These are phyloP conservation scores for Marasmius tenuissimus DNA, from an alignment of 1,284 basidiomycete species.

Conservation along the genomic window DNA sequence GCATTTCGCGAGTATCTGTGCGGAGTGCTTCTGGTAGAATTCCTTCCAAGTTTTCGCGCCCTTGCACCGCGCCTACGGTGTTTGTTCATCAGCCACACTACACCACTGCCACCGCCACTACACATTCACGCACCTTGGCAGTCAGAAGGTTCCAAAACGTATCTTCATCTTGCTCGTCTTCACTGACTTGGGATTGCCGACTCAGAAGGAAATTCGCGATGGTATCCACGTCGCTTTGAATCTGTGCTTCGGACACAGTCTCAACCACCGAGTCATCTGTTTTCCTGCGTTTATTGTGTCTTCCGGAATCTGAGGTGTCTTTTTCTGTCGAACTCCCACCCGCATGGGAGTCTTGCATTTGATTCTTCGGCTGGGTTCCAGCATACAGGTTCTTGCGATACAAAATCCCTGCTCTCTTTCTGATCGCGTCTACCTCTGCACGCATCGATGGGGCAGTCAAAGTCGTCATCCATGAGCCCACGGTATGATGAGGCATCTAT, in stretches of 20 bases:
- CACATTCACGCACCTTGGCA: slow-evolving; percentile 31
- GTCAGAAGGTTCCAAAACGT: slow-evolving; percentile 45
- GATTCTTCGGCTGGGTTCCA: background rate
- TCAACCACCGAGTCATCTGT: background rate
- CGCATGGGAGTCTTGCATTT: background rate
- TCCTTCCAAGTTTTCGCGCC: slow-evolving; percentile 52
- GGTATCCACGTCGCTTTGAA: slow-evolving; percentile 41
- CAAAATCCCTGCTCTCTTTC: slow-evolving; percentile 36
- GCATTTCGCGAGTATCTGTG: slow-evolving; percentile 30
- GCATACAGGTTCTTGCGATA: slow-evolving; percentile 26
- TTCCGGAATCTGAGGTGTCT: background rate
- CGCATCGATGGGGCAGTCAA: slow-evolving; percentile 17
- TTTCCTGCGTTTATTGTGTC: slow-evolving; percentile 1
- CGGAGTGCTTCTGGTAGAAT: slow-evolving; percentile 50
- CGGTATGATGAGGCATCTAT: slow-evolving; percentile 48
- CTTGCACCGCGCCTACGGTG: slow-evolving; percentile 42
- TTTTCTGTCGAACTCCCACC: background rate
- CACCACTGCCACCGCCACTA: too few species aligned
- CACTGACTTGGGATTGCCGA: slow-evolving; percentile 37
- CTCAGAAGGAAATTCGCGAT: slow-evolving; percentile 53
- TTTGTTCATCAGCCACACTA: slow-evolving; percentile 6
- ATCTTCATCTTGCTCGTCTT: slow-evolving; percentile 37
- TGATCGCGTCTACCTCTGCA: slow-evolving; percentile 26
- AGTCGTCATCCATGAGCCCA: slow-evolving; percentile 38
- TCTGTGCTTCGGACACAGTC: background rate